Evolutionary conservation across 495 filamentous ascomycete species (phyloP), one percentile per base, ranked within the genome.

Genomic region (Letharia columbiana): DNA sequence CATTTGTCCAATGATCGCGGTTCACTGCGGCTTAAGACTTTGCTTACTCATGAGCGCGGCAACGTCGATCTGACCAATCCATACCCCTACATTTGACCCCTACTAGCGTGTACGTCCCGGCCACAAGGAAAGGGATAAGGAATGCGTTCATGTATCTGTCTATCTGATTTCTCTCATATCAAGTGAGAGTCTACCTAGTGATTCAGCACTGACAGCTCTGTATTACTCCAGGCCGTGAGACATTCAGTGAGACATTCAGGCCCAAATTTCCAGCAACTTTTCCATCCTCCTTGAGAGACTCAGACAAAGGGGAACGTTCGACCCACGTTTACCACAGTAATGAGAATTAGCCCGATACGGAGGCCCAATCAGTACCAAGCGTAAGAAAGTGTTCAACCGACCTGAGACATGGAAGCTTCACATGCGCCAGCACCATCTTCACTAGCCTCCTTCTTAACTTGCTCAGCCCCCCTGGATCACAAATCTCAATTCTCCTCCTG

Each of bases 391-490:
- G 52, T 56, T 35, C 13, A 56, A 33, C 52, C 52, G 52, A 35
- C 31, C 52, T 56, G 31, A 56, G 31, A 56, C 52, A 28, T 28
- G 23, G 23, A 56, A 18, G 18, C 52, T 56, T 56, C 31, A n/a
- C 28, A 56, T 56, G 52, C 52, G 52, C 52, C 10, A 33, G 50
- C 23, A 33, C 50, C 50, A 37, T 35, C 52, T 56, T 56, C 31
- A 35, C 31, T 56, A 35, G 52, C 28, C 15, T 56, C 50, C 28
- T 31, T 56, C 28, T 33, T 18, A 33, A 31, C 28, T 33, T 54
- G 52, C 52, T 56, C 52, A 56, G 52, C 52, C 52, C 52, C 52
- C 31, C 37, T 56, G 23, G 52, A 56, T 56, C 28, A 18, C 4
- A 35, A 18, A 17, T 35, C 13, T 56, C 15, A 33, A 15, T 31